Base-by-base conservation (phyloP, 2,329 filamentous ascomycete genomes). In the Colletotrichum cuscutae region DNA sequence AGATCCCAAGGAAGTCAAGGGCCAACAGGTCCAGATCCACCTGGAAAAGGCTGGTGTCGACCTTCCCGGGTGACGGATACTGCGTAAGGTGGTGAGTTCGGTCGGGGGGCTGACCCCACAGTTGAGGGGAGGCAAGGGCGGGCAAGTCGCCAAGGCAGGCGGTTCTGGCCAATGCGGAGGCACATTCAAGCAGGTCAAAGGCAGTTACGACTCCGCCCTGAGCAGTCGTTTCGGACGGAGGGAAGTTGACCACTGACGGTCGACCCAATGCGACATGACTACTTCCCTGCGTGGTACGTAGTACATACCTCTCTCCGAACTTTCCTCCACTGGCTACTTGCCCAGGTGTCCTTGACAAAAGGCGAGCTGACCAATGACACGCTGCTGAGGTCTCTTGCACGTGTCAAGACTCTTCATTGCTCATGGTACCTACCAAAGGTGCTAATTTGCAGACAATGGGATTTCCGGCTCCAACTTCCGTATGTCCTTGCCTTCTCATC, bases 171-270 rank as follows among this genome's bases (percentile, higher is more conserved):
- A 75, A 74, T 75, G 59, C 72, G 53, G 46, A 67, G 46, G 61
- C 72, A 59, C 64, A 49, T 71, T 42, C 13, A 15, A 42, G 37
- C 37, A 42, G 37, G 37, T 42, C 66, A 65, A 53, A 71, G 60
- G 54, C 60, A 32, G 61, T 52, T 73, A 49, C 66, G 49, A 71
- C 71, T 70, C 71, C 60, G 71, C 66, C 70, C 66, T 62, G 61
- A 37, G 62, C 56, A 65, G 56, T 62, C 58, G 65, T 74, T 62
- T 74, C 74, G 74, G 74, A 67, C 74, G 68, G 74, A 75, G 74
- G 74, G 74, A 75, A 75, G 68, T 56, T 24, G 60, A 19, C 60
- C 60, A 63, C 26, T 63, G 46, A 35, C 60, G 19, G 15, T 49
- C 15, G 26, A 24, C 42, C 42, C n/a, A 52, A 62, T 28, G 42